These are phyloP conservation scores for Cladorrhinum sp. DNA, from an alignment of 2,329 filamentous ascomycete species.

Conservation along the genomic window DNA sequence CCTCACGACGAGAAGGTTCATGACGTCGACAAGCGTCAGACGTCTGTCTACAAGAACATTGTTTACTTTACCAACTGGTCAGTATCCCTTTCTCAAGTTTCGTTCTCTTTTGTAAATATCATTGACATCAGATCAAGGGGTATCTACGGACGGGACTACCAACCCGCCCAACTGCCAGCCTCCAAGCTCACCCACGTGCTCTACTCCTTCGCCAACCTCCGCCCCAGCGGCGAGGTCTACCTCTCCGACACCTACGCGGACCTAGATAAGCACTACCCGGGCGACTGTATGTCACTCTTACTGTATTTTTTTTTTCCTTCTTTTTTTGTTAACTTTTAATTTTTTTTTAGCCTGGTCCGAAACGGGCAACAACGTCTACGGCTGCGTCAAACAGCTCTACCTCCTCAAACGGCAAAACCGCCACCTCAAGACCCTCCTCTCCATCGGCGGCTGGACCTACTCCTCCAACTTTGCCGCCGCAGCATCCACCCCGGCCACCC, in stretches of 20 bases:
- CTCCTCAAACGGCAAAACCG: conserved; percentile 74
- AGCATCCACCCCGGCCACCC: conserved; percentile 58
- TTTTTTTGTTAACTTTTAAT: too few species aligned
- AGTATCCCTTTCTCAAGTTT: background rate
- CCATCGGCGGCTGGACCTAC: conserved; percentile 84
- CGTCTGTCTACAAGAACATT: conserved; percentile 40
- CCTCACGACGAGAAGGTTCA: background rate
- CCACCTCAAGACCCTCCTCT: conserved; percentile 72
- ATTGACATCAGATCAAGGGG: conserved; percentile 18
- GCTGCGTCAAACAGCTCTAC: conserved; percentile 76
- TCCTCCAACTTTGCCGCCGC: conserved; percentile 70
- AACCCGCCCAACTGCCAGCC: conserved; percentile 66
- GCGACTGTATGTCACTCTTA: conserved; percentile 53
- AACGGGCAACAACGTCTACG: conserved; percentile 69
- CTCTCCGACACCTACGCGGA: conserved; percentile 70
- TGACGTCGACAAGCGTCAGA: conserved; percentile 2
- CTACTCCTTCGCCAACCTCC: conserved; percentile 77
- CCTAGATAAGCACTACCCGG: conserved; percentile 66
- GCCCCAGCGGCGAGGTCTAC: conserved; percentile 67
- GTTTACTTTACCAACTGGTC: conserved; percentile 52
- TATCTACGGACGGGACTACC: conserved; percentile 62
- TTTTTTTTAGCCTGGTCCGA: conserved; percentile 66
- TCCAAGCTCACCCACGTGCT: conserved; percentile 73
- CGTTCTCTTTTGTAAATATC: background rate
- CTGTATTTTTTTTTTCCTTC: too few species aligned